These are phyloP conservation scores for Alternaria sp. DNA, from an alignment of 2,329 filamentous ascomycete species.

Conservation along the genomic window DNA sequence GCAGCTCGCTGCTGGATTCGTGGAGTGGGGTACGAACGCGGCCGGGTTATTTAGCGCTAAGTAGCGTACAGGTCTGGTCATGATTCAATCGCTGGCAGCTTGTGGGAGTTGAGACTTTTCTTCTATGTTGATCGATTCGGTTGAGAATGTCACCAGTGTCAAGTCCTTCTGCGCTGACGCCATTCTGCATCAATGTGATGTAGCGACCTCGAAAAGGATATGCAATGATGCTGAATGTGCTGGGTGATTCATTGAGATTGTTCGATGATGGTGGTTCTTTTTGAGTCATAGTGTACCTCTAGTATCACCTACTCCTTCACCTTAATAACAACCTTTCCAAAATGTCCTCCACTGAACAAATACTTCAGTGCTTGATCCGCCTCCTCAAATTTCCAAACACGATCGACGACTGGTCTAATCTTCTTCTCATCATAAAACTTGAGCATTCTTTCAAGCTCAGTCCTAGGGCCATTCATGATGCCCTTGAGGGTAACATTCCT, in stretches of 20 bases:
- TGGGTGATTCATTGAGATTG: neutral
- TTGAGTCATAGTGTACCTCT: neutral
- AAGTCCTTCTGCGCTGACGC: neutral
- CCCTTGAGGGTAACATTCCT: slow-evolving; percentile 65
- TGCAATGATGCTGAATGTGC: too few species aligned
- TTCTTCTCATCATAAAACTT: slow-evolving; percentile 54
- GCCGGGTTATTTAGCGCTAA: neutral
- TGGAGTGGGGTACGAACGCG: neutral
- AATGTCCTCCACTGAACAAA: slow-evolving; percentile 48
- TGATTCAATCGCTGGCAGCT: neutral
- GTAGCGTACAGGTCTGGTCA: neutral
- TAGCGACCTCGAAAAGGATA: too few species aligned
- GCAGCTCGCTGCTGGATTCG: neutral
- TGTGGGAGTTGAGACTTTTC: neutral
- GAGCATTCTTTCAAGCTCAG: slow-evolving; percentile 59
- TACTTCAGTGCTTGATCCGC: slow-evolving; percentile 41
- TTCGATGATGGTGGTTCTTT: neutral
- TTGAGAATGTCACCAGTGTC: neutral
- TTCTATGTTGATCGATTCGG: neutral
- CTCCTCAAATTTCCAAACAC: slow-evolving; percentile 51
- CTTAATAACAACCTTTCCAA: slow-evolving; percentile 51
- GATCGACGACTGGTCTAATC: slow-evolving; percentile 54
- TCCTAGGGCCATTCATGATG: slow-evolving; percentile 69
- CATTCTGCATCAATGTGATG: neutral
- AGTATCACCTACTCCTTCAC: slow-evolving; percentile 32